Base-by-base conservation (phyloP, 1,284 basidiomycete genomes). In the Taiwanofungus camphoratus region DNA sequence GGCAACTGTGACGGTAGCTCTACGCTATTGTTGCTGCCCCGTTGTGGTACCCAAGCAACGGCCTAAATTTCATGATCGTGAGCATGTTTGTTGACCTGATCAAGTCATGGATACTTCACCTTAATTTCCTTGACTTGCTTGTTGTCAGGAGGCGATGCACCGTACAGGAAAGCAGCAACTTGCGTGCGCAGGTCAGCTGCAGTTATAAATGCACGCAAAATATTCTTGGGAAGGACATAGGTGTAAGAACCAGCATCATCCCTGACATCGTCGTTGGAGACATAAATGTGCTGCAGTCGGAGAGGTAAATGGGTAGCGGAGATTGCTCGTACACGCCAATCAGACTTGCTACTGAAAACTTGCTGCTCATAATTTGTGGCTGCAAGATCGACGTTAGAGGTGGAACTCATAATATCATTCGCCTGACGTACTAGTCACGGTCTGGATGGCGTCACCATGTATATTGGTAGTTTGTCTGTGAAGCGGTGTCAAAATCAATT, bases 61-160 rank as follows among this genome's bases (percentile, higher is more conserved):
- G 92, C 93, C 74, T 77, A 52, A 13, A 41, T 21, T 34, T 38
- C n/a, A 27, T 36, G 32, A 46, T 39, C 15, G 46, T 21, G 32
- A 48, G 37, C 19, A 36, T 15, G 34, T 16, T 39, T n/a, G n/a
- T n/a, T 35, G 12, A 27, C 13, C 16, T 27, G 12, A 41, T 11
- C 9, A 32, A 33, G 13, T 31, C 20, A 42, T 41, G 47, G 45
- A 44, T 30, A 15, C 41, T 54, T 18, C 45, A 77, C 76, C 74
- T 95, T 96, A 69, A 99, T 89, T 71, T 99, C 96, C 71, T 98
- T 97, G 53, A 99, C 96, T 63, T 95, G 92, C 53, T 91, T 89
- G 73, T 98, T 98, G 67, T 99, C 94, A 1, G 91, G 78, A 5
- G 96, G 95, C 16, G 90, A 94, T 8, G 76, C 74, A 50, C 96